Conservation (phyloP, 805 yeast genomes). For the Kuraishia floccosa region DNA sequence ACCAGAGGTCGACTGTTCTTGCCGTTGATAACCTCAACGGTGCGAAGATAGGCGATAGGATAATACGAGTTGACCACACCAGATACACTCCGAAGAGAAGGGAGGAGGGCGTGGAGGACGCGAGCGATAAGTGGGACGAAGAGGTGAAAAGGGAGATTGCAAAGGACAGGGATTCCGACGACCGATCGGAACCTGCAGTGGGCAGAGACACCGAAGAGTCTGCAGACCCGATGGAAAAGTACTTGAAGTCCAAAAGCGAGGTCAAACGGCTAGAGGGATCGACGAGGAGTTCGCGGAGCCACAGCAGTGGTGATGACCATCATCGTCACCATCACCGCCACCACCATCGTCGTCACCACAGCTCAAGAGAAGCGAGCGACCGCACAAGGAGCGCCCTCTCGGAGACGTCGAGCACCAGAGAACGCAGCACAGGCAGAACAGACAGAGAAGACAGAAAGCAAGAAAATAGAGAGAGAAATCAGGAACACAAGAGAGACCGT, state of each 20-base stretch:
- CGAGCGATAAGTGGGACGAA: slow-evolving; percentile 25
- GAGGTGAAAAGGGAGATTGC: slow-evolving; percentile 25
- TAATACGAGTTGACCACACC: slow-evolving; percentile 54
- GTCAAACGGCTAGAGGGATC: background rate
- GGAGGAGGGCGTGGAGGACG: slow-evolving; percentile 26
- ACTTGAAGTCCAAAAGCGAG: slow-evolving; percentile 7
- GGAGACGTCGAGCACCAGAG: no score
- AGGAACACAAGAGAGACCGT: no score
- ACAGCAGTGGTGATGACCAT: background rate
- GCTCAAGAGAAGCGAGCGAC: no score
- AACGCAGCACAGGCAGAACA: slow-evolving; percentile 1
- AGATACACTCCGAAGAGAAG: slow-evolving; percentile 17
- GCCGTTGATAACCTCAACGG: slow-evolving; percentile 91
- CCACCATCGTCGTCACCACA: no score
- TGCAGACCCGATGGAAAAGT: slow-evolving; percentile 25
- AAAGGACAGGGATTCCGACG: slow-evolving; percentile 22
- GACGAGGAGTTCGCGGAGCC: background rate
- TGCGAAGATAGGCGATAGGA: slow-evolving; percentile 33
- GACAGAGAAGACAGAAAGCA: slow-evolving; percentile 1
- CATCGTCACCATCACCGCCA: background rate
- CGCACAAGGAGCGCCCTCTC: no score
- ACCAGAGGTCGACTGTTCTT: slow-evolving; percentile 65
- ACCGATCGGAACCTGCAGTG: slow-evolving; percentile 4
- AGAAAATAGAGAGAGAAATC: background rate
- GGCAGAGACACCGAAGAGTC: slow-evolving; percentile 17